Base-by-base conservation (phyloP, 208 protist species). In the Trypanosoma lewisi region DNA sequence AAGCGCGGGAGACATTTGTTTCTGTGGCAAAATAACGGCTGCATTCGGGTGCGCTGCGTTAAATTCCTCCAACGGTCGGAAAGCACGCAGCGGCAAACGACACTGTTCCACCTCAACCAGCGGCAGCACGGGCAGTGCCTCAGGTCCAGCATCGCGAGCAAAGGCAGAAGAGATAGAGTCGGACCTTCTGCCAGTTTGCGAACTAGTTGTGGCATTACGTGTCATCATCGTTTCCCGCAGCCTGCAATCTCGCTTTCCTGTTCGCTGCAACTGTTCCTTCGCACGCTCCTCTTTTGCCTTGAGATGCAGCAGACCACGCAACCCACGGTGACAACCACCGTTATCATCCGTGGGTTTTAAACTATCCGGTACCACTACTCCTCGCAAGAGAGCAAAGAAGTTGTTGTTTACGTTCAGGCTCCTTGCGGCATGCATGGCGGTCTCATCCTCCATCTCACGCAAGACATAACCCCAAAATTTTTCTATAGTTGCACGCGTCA, bases 361-460 rank as follows among this genome's bases (percentile, higher is more conserved):
- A 45, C 85, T 82, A 44, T 89, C 79, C 17, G 85, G 83, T 33
- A 73, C 70, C 39, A 89, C 76, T 54, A 91, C 48, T 51, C 85
- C 85, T 25, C 74, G 77, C 37, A 88, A 63, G 31, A 95, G 53
- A 41, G 78, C 67, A 52, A 91, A 79, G 56, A 88, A 82, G 48
- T 67, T 84, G 67, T 85, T 82, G 39, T 75, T 73, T 16, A 78
- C 74, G 57, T 82, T 84, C 47, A 78, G 62, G 59, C 75, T 83
- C 19, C 84, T 80, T 23, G 75, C 78, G 14, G 77, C 73, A 69
- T 91, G 83, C 42, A 82, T 73, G 34, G 75, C 76, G 17, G 72
- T 73, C 65, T 93, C 89, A 27, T 93, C 83, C 62, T 95, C 80
- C 59, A 93, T 31, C 70, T 91, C 89, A 17, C 80, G 83, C 58